Evolutionary conservation across 495 filamentous ascomycete species (phyloP), one percentile per base, ranked within the genome.

Genomic region (Trichoderma erinaceum): DNA sequence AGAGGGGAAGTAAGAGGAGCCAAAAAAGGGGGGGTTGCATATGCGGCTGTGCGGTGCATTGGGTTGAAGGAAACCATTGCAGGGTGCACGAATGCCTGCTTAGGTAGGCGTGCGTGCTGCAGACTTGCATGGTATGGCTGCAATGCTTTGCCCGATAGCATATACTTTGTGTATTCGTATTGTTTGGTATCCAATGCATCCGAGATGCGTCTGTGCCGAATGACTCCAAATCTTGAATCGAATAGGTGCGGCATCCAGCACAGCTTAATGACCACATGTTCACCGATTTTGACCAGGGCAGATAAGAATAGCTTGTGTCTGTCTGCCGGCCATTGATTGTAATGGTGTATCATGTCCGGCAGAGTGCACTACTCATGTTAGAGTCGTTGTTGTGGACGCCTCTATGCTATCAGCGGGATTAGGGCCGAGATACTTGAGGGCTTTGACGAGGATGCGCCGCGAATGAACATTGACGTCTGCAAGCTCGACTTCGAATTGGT

Each of bases 401-500:
- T 65, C 4, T 38, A 38, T 6, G 35, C 35, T 10, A 38, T 38
- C 35, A 25, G 8, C 25, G 16, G 25, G 1, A 32, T 61, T 32
- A 15, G 4, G 25, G 25, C 56, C 56, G 56, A 41, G 63, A 46
- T 66, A 66, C 41, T 50, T 12, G 27, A 86, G 69, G 15, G 80
- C 82, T 72, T 85, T 82, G 71, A 90, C 81, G n/a, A 71, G 67
- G 50, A 90, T 79, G 65, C 78, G 69, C 63, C 75, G 70, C 8
- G 68, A 66, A 56, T 87, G 80, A 64, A 87, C 78, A 77, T 90
- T 83, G 41, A 91, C 78, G 25, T 79, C 74, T 0, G 68, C 73
- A 48, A 93, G 79, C 75, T 84, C 82, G 7, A 88, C 88, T 69
- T 87, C 84, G 69, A 86, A 85, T 70, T 78, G 80, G 71, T 83